Evolutionary conservation across 306 rosid genomes (phyloP).

Genomic region (Astragalus membranaceus): DNA sequence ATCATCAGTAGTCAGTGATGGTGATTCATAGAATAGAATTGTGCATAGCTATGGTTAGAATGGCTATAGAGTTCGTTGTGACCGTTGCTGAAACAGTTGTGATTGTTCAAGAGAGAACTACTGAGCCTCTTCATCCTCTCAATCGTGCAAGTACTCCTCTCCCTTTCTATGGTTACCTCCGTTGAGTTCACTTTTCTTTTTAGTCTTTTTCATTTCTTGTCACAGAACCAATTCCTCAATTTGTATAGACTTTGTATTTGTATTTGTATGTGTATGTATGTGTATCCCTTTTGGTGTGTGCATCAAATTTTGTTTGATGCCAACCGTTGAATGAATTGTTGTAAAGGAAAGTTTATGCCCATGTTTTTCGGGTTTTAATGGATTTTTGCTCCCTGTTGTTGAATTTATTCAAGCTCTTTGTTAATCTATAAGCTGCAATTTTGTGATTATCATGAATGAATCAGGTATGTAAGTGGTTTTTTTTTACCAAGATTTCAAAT

Average conservation of each 20-base stretch:
- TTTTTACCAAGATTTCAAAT: not conserved
- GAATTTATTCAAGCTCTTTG: not conserved
- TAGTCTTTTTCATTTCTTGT: not conserved
- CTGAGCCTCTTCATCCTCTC: slow-evolving; percentile 5
- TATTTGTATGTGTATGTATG: no score
- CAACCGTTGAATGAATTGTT: not conserved
- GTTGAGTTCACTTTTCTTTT: not conserved
- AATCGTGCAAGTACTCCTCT: slow-evolving; percentile 27
- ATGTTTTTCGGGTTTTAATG: not conserved
- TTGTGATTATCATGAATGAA: not conserved
- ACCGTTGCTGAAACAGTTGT: slow-evolving; percentile 61
- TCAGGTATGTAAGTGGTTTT: not conserved
- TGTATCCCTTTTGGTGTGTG: not conserved
- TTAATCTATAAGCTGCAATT: not conserved
- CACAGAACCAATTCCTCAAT: not conserved
- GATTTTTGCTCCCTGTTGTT: not conserved
- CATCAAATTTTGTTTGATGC: slow-evolving; percentile 5
- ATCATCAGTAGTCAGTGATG: slow-evolving; percentile 15
- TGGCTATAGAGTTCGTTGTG: slow-evolving; percentile 67
- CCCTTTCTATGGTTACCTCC: slow-evolving; percentile 56
- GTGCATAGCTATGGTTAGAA: slow-evolving; percentile 46
- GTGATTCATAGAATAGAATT: slow-evolving; percentile 55
- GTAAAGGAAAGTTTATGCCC: slow-evolving; percentile 7
- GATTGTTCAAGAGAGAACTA: slow-evolving; percentile 36
- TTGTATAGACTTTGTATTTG: not conserved